Base-by-base conservation (phyloP, 2,329 filamentous ascomycete genomes). In the Colletotrichum melonis region DNA sequence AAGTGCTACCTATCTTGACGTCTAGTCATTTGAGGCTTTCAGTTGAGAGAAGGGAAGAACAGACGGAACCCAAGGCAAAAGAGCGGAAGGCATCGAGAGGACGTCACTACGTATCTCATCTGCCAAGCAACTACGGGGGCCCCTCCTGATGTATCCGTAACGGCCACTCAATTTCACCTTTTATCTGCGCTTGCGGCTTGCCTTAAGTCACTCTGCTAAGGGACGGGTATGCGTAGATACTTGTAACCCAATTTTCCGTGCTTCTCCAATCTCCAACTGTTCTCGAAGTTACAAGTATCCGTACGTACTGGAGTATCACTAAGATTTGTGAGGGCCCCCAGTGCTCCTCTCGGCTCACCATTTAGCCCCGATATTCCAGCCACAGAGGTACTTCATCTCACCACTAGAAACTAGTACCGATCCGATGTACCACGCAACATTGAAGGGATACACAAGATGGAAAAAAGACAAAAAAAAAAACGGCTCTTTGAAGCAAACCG, bases 131-230 rank as follows among this genome's bases (percentile, higher is more conserved):
- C 8, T 19, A 22, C 24, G 42, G 32, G 56, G 32, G 14, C 19
- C 46, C 32, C 24, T 42, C 42, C 16, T 9, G 12, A 55, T 69
- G 58, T 69, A 69, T 69, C 49, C 32, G 66, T 63, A 63, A 69
- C 49, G 42, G 58, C 58, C 66, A 35, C 66, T 68, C 30, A 32
- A 68, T 68, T 19, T 55, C 46, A 56, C 28, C 38, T 58, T 49
- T 57, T 35, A 19, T 54, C 35, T 56, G 59, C 54, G 57, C 30
- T 28, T 62, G 19, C 42, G 35, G 35, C 46, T 26, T 19, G n/a
- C n/a, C n/a, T 28, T 28, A 30, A 30, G 38, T 62, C 26, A 22
- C 54, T 19, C 8, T 60, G 12, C 16, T 19, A 42, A 42, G 38
- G 38, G 16, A 42, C 16, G 16, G 16, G 5, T 7, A 42, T 42